Percentiles rank a stretch among this genome's conserved stretches.
phyloP scores from a whole-genome alignment of 257 asterid species.

The Solanum verrucosum region DNA sequence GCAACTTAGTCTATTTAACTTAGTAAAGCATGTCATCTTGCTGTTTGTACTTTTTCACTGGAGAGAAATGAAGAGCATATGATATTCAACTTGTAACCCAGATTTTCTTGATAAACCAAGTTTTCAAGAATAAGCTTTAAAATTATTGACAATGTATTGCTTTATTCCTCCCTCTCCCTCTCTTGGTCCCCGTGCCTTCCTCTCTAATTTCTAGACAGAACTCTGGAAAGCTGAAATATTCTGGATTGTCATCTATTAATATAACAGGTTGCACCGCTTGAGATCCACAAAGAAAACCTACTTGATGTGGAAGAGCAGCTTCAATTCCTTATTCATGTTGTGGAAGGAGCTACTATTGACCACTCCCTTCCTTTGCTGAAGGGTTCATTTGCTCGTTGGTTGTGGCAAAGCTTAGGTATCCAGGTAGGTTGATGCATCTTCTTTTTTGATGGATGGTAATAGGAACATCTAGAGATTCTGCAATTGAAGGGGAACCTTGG shows the following conservation, averaged over 20 bases:
- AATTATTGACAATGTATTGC: not conserved
- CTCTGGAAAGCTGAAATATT: not conserved
- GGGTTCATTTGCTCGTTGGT: constrained; percentile 75
- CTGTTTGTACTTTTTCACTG: not conserved
- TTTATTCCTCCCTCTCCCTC: not conserved
- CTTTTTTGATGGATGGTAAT: not conserved
- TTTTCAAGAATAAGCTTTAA: not conserved
- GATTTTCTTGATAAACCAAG: not conserved
- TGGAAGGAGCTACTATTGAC: constrained; percentile 55
- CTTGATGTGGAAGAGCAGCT: constrained; percentile 90
- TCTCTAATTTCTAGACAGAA: not conserved
- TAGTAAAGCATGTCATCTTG: not conserved
- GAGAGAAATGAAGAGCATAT: not conserved
- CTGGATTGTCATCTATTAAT: not conserved
- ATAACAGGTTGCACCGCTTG: constrained; percentile 89
- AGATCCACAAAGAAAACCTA: constrained; percentile 68
- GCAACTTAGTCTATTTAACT: not conserved
- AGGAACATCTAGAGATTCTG: not conserved
- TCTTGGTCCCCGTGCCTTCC: not conserved
- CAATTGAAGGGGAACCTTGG: not conserved
- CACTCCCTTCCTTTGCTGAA: constrained; percentile 54
- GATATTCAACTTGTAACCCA: not conserved
- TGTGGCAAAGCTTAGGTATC: constrained; percentile 79
- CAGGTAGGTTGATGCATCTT: constrained; percentile 39
- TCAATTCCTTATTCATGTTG: constrained; percentile 53